These are phyloP conservation scores for Podospora fimiseda DNA, from an alignment of 495 filamentous ascomycete species.

Conservation along the genomic window DNA sequence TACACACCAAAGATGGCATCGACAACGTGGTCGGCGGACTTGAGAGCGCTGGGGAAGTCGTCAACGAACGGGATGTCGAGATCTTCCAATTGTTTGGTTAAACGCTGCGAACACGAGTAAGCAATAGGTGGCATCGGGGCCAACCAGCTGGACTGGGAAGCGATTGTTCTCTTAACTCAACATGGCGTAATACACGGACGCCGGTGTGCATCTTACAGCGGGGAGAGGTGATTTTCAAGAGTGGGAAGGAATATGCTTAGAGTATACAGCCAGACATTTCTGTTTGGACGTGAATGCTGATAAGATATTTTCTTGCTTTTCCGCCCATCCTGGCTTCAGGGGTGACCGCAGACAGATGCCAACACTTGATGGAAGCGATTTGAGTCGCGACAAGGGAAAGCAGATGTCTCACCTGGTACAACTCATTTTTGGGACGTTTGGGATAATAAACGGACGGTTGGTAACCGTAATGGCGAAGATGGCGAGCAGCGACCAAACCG, in stretches of 20 bases:
- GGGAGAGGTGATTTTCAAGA: not conserved
- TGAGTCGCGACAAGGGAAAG: not conserved
- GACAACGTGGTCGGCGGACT: conserved; percentile 68
- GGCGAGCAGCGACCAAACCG: conserved; percentile 88
- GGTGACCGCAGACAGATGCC: too few species aligned
- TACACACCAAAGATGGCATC: conserved; percentile 84
- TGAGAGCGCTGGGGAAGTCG: conserved; percentile 64
- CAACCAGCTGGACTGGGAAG: conserved; percentile 12
- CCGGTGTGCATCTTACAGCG: not conserved
- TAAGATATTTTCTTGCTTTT: too few species aligned
- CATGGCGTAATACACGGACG: conserved; percentile 20
- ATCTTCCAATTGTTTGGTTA: conserved; percentile 74
- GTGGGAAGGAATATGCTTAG: not conserved
- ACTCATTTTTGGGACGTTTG: conserved; percentile 79
- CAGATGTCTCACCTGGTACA: conserved; percentile 62
- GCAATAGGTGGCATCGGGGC: not conserved
- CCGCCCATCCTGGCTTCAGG: too few species aligned
- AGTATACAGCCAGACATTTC: not conserved
- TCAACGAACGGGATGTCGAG: conserved; percentile 79
- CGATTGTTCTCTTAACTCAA: not conserved
- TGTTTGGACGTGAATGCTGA: not conserved
- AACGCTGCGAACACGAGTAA: conserved; percentile 48
- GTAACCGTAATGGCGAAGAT: conserved; percentile 93
- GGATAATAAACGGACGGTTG: conserved; percentile 87
- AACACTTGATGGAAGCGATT: too few species aligned